Conservation (phyloP, 2,329 filamentous ascomycete species). For the Fusarium robinianum region DNA sequence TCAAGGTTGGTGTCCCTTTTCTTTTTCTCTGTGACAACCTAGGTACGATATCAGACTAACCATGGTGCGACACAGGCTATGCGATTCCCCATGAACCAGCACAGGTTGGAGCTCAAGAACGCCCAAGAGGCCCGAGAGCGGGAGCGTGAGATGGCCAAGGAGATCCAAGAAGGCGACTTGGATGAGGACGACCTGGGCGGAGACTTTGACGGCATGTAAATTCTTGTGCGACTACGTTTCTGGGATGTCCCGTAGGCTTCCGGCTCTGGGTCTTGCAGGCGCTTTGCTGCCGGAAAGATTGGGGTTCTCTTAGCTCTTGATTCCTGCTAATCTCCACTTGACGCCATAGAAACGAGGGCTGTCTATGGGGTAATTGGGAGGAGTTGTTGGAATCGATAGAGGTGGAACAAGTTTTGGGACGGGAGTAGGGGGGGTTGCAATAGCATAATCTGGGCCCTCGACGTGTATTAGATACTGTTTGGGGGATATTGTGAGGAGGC, state of each 20-base stretch:
- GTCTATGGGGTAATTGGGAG: constrained; percentile 13
- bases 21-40: not conserved
- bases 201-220: constrained; percentile 94
- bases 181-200: constrained; percentile 96
- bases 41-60: constrained; percentile 21
- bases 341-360: constrained; percentile 15
- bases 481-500: constrained; percentile 5
- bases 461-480: constrained; percentile 36
- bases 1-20: constrained; percentile 67
- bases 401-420: constrained; percentile 2
- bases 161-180: constrained; percentile 96
- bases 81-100: constrained; percentile 99
- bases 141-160: constrained; percentile 96
- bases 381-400: constrained; percentile 25
- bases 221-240: constrained; percentile 21
- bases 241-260: constrained; percentile 14
- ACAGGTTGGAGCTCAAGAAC: constrained; percentile 94
- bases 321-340: constrained; percentile 28
- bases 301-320: constrained; percentile 21
- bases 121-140: constrained; percentile 97
- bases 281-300: constrained; percentile 10
- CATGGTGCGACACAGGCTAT: constrained; percentile 68
- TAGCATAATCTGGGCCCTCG: constrained; percentile 18
- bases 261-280: constrained; percentile 2
- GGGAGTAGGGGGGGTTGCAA: constrained; percentile 6